These are phyloP conservation scores for Thuja plicata DNA, from an alignment of 83 land plant species.

Conservation along the genomic window DNA sequence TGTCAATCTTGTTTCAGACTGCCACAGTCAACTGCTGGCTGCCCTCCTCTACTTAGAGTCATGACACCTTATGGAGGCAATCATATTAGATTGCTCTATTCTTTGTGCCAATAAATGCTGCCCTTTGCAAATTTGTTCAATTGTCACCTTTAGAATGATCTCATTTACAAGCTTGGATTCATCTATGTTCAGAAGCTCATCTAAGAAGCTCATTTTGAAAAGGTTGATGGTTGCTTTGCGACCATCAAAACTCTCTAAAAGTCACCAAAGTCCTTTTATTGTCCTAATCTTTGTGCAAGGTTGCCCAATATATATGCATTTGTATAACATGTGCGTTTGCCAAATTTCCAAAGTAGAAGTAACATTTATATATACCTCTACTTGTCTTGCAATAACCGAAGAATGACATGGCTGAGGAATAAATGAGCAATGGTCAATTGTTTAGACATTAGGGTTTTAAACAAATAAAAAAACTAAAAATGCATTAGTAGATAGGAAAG, in stretches of 20 bases:
- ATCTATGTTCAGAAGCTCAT: neutral
- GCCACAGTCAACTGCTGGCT: neutral
- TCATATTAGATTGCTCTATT: neutral
- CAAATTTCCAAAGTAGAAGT: neutral
- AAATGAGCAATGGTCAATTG: neutral
- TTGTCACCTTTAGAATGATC: neutral
- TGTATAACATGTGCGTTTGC: neutral
- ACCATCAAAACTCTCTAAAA: neutral
- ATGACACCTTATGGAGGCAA: neutral
- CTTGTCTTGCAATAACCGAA: neutral
- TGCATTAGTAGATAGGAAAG: too few relatives aligned
- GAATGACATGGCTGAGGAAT: neutral
- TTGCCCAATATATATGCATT: neutral
- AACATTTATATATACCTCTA: neutral
- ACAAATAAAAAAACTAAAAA: too few relatives aligned
- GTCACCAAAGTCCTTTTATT: neutral
- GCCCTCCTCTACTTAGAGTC: neutral
- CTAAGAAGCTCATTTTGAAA: neutral
- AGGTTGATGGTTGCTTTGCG: neutral
- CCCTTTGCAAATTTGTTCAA: neutral
- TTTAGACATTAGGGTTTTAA: too few relatives aligned
- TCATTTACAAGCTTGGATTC: neutral
- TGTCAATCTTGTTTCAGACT: neutral
- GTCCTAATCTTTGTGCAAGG: neutral
- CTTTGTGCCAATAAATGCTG: neutral